A percentile compares a stretch with the other conserved stretches of the same genome.
phyloP scores from a whole-genome alignment of 78 protist species.

The Dictyostelium firmibasis region DNA sequence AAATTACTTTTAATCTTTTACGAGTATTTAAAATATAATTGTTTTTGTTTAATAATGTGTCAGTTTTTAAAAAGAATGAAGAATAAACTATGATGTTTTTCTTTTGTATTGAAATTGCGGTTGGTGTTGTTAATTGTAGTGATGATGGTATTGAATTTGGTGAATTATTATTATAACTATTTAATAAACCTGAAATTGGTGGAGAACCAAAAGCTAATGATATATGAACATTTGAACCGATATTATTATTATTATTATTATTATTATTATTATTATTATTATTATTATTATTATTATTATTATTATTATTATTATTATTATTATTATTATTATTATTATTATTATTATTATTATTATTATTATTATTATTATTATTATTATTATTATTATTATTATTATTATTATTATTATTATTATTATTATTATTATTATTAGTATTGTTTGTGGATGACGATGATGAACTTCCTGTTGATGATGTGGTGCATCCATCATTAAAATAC shows the following conservation, averaged over 20 bases:
- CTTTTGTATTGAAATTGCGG: neutral
- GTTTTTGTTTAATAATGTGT: constrained; percentile 24
- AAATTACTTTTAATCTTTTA: constrained; percentile 43
- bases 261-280: too few relatives aligned
- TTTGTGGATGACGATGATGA: neutral
- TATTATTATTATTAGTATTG: too few relatives aligned
- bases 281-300: too few relatives aligned
- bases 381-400: too few relatives aligned
- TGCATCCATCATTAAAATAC: neutral
- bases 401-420: too few relatives aligned
- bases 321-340: too few relatives aligned
- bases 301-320: too few relatives aligned
- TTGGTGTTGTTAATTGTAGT: neutral
- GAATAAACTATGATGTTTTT: constrained; percentile 35
- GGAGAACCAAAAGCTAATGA: neutral
- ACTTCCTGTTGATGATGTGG: neutral
- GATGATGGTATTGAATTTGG: neutral
- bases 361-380: too few relatives aligned
- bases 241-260: too few relatives aligned
- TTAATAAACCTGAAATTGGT: neutral
- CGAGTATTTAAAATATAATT: neutral
- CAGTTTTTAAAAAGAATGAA: constrained; percentile 37
- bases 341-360: too few relatives aligned
- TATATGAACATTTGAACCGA: neutral
- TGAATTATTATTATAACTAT: neutral